These are phyloP conservation scores for Xylaria sp. DNA, from an alignment of 2,329 filamentous ascomycete genomes.

Conservation along the genomic window DNA sequence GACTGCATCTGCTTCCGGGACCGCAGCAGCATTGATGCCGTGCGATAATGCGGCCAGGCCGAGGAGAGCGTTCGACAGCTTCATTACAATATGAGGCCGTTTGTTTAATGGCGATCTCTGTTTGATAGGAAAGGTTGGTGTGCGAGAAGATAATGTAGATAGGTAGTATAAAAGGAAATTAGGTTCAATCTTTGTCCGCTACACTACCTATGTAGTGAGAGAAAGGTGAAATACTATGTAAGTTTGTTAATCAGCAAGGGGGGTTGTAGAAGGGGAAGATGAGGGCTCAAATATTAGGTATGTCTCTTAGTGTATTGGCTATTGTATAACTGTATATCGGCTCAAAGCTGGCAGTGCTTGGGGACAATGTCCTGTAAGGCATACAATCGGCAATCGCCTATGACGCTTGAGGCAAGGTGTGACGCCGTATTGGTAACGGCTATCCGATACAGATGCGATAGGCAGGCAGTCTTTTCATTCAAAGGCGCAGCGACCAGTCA, in stretches of 20 bases:
- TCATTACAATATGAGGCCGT: slow-evolving; percentile 41
- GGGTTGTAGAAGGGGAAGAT: neutral
- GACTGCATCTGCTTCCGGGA: slow-evolving; percentile 38
- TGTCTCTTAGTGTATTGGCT: neutral
- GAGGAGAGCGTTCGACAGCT: slow-evolving; percentile 42
- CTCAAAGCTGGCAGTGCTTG: neutral
- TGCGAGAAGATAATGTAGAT: neutral
- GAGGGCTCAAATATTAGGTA: slow-evolving; percentile 4
- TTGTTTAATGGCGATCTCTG: slow-evolving; percentile 26
- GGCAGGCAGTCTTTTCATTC: neutral
- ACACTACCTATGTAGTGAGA: no score
- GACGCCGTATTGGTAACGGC: neutral
- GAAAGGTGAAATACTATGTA: neutral
- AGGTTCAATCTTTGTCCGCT: neutral
- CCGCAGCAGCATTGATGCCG: slow-evolving; percentile 40
- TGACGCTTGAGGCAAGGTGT: slow-evolving; percentile 29
- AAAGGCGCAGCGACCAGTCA: no score
- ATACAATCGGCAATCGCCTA: slow-evolving; percentile 17
- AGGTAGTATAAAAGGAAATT: slow-evolving; percentile 4
- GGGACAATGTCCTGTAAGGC: neutral
- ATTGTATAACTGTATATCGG: no score
- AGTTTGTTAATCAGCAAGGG: slow-evolving; percentile 6
- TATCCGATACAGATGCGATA: neutral
- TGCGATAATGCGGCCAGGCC: slow-evolving; percentile 40
- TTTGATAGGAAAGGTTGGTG: neutral